Evolutionary conservation across 139 green algal genomes (phyloP), one percentile per base, ranked within the genome.

Genomic region (Closterium sp.): DNA sequence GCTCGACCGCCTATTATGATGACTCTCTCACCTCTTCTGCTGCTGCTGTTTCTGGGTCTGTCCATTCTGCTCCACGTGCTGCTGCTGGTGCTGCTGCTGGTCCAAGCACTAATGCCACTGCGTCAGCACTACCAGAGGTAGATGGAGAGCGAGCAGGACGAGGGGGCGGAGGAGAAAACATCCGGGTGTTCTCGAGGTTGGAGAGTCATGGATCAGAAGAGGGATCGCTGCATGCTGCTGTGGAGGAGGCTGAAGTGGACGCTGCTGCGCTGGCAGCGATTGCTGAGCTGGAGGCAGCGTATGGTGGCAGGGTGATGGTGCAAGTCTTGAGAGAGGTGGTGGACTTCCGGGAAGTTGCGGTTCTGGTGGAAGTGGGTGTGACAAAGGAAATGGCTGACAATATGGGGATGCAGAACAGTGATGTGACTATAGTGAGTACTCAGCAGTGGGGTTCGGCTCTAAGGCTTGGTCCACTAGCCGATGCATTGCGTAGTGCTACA

Each of bases 381-480:
- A 87, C 88, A 23, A 38, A 91, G 23, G 34, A 83, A n/a, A 83
- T 87, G 12, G 55, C 1, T 76, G 55, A 76, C 0, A 76, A 76
- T 76, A 19, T 16, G 4, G 12, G 55, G 2, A 2, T 76, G 55
- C 16, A 76, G 4, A 76, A 28, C 19, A 91, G 10, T 31, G 87
- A 38, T 83, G 87, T 34, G 35, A 31, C 23, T 35, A 84, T 35
- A 30, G 81, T 30, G 87, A 36, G 55, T n/a, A 84, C 81, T 32
- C 87, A 91, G 69, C 81, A 91, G 84, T 91, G 89, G 89, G 89
- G 89, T 7, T 91, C 89, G 30, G 89, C 89, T 21, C 89, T 30
- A 2, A 83, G 89, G 25, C 33, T 90, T 25, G 76, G 89, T 7
- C 31, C 36, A 25, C 25, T 91, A 19, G 89, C 43, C 9, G 89